phyloP scores from a whole-genome alignment of 73 alveolate species.

The Diophrys sp. region DNA sequence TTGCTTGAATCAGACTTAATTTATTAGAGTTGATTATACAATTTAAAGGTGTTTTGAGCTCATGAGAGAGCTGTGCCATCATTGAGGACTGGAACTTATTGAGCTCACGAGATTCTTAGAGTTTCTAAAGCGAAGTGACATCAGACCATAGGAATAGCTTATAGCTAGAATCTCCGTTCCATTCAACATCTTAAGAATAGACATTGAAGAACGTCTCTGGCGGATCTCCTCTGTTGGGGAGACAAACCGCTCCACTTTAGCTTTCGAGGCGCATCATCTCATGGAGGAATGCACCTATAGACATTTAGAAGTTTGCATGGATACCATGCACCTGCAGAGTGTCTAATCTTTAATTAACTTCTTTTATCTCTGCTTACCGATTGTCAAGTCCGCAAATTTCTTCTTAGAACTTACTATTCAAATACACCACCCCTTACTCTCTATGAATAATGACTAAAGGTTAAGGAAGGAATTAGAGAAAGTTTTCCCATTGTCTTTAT shows the following conservation, averaged over 20 bases:
- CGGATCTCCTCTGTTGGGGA: background rate
- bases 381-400: background rate
- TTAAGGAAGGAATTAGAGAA: background rate
- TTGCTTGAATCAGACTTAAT: background rate
- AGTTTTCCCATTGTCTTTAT: background rate
- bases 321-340: background rate
- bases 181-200: background rate
- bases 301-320: background rate
- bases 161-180: background rate
- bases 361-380: background rate
- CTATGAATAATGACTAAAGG: background rate
- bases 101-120: background rate
- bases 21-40: background rate
- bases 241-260: background rate
- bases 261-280: background rate
- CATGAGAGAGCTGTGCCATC: background rate
- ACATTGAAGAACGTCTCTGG: background rate
- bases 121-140: background rate
- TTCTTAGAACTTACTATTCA: background rate
- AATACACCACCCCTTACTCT: background rate
- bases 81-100: background rate
- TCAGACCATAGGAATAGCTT: background rate
- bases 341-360: background rate
- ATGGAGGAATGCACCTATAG: background rate
- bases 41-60: background rate